Evolutionary conservation across 805 yeast genomes (phyloP).

Genomic region (Lipomyces yamanashiensis): DNA sequence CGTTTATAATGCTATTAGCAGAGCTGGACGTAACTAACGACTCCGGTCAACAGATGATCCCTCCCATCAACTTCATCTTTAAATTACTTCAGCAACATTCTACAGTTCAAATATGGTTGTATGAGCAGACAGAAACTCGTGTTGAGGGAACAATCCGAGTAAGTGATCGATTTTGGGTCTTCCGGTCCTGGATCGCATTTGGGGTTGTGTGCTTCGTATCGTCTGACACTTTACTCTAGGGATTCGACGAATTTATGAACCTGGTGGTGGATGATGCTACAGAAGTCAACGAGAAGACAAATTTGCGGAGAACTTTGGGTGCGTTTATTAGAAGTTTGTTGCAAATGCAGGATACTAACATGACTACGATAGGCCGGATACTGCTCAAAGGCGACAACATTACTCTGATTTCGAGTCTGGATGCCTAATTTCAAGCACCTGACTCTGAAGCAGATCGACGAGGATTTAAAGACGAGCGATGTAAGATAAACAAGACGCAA

Average conservation of each 20-base stretch:
- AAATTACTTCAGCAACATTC: constrained; percentile 82
- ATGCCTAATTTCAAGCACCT: constrained; percentile 32
- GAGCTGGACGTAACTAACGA: background rate
- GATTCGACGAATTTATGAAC: constrained; percentile 98
- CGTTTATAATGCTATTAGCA: background rate
- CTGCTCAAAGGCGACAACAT: constrained; percentile 93
- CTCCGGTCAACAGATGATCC: constrained; percentile 58
- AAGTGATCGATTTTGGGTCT: constrained; percentile 16
- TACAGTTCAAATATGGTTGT: constrained; percentile 83
- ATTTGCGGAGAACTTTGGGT: constrained; percentile 62
- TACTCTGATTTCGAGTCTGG: constrained; percentile 62
- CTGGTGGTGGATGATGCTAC: constrained; percentile 63
- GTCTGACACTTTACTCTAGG: constrained; percentile 46
- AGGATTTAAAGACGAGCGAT: background rate
- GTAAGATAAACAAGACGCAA: constrained; percentile 5
- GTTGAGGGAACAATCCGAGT: constrained; percentile 76
- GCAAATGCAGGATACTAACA: background rate
- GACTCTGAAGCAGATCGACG: background rate
- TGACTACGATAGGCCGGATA: constrained; percentile 51
- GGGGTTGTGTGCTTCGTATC: background rate
- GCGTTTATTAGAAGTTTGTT: constrained; percentile 26
- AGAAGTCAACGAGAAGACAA: constrained; percentile 65
- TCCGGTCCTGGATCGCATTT: background rate
- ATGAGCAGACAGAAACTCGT: constrained; percentile 76
- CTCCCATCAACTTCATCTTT: constrained; percentile 91